Evolutionary conservation across 1,284 basidiomycete genomes (phyloP).

Genomic region (Ceratobasidium sp.): DNA sequence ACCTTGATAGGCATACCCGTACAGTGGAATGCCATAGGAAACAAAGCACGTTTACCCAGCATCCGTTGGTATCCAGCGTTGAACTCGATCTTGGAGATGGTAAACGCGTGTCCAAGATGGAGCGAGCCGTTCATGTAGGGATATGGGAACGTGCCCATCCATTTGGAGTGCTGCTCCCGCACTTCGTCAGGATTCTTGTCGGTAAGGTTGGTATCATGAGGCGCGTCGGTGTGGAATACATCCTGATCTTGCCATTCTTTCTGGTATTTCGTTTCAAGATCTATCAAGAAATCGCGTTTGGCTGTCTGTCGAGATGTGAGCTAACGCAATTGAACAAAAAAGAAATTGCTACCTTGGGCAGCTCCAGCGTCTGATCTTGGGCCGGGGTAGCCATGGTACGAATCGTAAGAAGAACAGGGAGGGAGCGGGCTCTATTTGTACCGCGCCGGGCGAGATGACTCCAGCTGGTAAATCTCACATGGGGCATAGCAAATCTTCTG

Average conservation of each 20-base stretch:
- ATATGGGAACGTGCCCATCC: slow-evolving; percentile 96
- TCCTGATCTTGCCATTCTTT: slow-evolving; percentile 62
- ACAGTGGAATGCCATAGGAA: slow-evolving; percentile 96
- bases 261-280: slow-evolving; percentile 67
- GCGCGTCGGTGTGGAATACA: slow-evolving; percentile 87
- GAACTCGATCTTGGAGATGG: slow-evolving; percentile 99
- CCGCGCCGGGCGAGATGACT: slow-evolving; percentile 34
- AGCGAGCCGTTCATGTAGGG: slow-evolving; percentile 99
- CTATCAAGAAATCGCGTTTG: slow-evolving; percentile 70
- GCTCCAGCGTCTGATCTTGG: slow-evolving; percentile 38
- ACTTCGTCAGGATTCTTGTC: slow-evolving; percentile 69
- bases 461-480: slow-evolving; percentile 1
- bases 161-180: slow-evolving; percentile 86
- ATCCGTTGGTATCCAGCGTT: slow-evolving; percentile 95
- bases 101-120: slow-evolving; percentile 98
- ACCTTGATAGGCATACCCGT: slow-evolving; percentile 99
- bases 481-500: slow-evolving; percentile 43
- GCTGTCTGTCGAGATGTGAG: slow-evolving; percentile 60
- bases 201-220: slow-evolving; percentile 78
- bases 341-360: slow-evolving; percentile 38
- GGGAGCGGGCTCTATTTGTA: slow-evolving; percentile 12
- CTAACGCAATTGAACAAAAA: too few relatives aligned
- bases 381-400: slow-evolving; percentile 29
- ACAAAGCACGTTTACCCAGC: slow-evolving; percentile 94
- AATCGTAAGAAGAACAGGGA: not conserved